These are phyloP conservation scores for Phytophthora boehmeriae DNA, from an alignment of 352 stramenopile species.

Conservation along the genomic window DNA sequence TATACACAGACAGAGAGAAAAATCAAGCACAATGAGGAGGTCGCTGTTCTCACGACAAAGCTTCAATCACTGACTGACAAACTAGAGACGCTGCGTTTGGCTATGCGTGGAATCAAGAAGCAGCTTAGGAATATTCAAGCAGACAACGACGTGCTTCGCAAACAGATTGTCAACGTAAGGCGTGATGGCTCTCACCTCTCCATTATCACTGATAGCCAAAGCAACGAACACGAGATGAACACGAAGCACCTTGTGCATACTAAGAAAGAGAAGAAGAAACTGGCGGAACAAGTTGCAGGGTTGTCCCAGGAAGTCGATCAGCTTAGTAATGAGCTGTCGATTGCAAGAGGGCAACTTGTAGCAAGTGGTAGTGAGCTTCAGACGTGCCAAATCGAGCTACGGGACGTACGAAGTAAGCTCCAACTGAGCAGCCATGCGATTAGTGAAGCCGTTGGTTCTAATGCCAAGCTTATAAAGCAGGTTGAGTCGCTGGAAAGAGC, in stretches of 20 bases:
- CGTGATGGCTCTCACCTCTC: constrained; percentile 48
- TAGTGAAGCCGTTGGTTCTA: constrained; percentile 5
- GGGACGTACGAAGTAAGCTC: constrained; percentile 17
- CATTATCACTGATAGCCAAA: constrained; percentile 50
- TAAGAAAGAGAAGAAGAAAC: constrained; percentile 33
- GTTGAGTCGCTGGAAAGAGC: constrained; percentile 12
- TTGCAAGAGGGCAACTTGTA: constrained; percentile 43
- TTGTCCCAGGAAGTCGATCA: constrained; percentile 24
- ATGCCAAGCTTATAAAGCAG: constrained; percentile 26
- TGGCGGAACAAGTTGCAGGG: constrained; percentile 11
- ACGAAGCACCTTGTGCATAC: constrained; percentile 25
- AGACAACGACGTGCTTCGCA: constrained; percentile 44
- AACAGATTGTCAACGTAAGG: constrained; percentile 43
- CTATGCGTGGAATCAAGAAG: constrained; percentile 43
- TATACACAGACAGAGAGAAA: constrained; percentile 26
- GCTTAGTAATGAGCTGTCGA: constrained; percentile 33
- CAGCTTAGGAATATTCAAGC: constrained; percentile 30
- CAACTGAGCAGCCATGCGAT: constrained; percentile 25
- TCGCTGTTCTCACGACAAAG: constrained; percentile 29
- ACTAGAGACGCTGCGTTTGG: constrained; percentile 43
- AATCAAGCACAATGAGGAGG: constrained; percentile 34
- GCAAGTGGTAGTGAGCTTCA: constrained; percentile 38
- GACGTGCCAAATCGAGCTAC: constrained; percentile 27
- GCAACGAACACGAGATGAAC: constrained; percentile 26
- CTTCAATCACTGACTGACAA: constrained; percentile 31